Evolutionary conservation across 2,329 filamentous ascomycete species (phyloP).

Genomic region (Proliferodiscus dingleyae): DNA sequence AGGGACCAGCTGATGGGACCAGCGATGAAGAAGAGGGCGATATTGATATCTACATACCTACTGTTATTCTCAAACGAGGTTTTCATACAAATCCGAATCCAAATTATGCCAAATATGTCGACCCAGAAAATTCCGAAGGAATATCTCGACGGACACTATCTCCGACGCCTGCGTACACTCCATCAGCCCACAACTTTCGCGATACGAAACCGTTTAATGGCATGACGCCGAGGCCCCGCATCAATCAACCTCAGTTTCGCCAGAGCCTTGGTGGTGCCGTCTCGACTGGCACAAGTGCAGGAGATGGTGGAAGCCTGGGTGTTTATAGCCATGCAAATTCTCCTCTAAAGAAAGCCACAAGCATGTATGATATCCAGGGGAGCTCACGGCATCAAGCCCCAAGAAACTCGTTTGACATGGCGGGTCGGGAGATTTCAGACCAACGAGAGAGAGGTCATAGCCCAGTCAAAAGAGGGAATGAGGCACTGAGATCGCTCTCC

Average conservation of each 20-base stretch:
- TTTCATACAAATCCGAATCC: slow-evolving; percentile 82
- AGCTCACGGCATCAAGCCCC: slow-evolving; percentile 40
- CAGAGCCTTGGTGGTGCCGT: slow-evolving; percentile 34
- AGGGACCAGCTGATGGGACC: slow-evolving; percentile 28
- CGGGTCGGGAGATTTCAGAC: slow-evolving; percentile 32
- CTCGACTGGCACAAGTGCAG: slow-evolving; percentile 27
- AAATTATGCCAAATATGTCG: slow-evolving; percentile 68
- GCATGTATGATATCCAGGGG: slow-evolving; percentile 53
- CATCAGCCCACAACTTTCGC: slow-evolving; percentile 24
- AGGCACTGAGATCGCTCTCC: slow-evolving; percentile 13
- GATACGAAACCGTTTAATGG: slow-evolving; percentile 35
- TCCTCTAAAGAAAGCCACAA: slow-evolving; percentile 72
- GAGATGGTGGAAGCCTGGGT: slow-evolving; percentile 74
- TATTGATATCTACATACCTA: slow-evolving; percentile 58
- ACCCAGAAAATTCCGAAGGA: slow-evolving; percentile 52
- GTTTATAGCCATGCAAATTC: slow-evolving; percentile 76
- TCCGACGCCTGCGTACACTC: slow-evolving; percentile 34
- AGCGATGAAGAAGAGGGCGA: slow-evolving; percentile 32
- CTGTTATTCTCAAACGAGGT: slow-evolving; percentile 62
- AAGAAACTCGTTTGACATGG: slow-evolving; percentile 58
- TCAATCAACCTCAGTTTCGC: slow-evolving; percentile 51
- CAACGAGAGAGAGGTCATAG: slow-evolving; percentile 27
- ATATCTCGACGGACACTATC: slow-evolving; percentile 32
- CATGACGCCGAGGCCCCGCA: slow-evolving; percentile 37
- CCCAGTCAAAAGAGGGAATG: slow-evolving; percentile 25